Evolutionary conservation across 495 filamentous ascomycete genomes (phyloP).

Genomic region (Lasiosphaeriaceae sp.): DNA sequence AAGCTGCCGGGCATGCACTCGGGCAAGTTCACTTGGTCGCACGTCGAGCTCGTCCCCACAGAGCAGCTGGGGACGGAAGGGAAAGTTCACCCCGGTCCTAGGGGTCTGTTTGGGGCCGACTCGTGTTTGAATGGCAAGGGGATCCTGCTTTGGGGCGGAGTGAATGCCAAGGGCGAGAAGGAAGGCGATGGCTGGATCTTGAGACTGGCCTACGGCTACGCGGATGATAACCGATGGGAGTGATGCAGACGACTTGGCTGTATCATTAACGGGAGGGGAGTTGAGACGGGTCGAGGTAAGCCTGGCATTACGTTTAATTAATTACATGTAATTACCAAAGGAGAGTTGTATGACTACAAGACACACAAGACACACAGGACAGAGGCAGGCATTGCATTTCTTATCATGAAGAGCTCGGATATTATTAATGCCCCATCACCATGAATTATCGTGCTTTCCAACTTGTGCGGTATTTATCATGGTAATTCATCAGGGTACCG

Average conservation of each 20-base stretch:
- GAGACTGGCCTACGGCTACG: constrained; percentile 29
- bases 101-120: constrained; percentile 44
- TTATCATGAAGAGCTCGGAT: too few relatives aligned
- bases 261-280: too few relatives aligned
- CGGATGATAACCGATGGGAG: constrained; percentile 25
- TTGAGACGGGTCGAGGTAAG: too few relatives aligned
- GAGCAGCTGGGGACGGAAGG: constrained; percentile 37
- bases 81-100: constrained; percentile 51
- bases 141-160: constrained; percentile 50
- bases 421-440: too few relatives aligned
- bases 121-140: constrained; percentile 37
- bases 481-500: too few relatives aligned
- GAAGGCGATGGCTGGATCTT: constrained; percentile 51
- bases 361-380: too few relatives aligned
- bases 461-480: too few relatives aligned
- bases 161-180: constrained; percentile 43
- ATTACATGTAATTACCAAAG: too few relatives aligned
- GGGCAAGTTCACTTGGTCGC: constrained; percentile 42
- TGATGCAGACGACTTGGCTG: neutral
- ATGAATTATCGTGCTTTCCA: too few relatives aligned
- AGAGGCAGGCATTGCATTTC: too few relatives aligned
- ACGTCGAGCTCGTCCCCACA: constrained; percentile 42
- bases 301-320: too few relatives aligned
- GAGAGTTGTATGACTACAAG: too few relatives aligned
- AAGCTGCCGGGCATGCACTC: constrained; percentile 33